Evolutionary conservation across 768 basidiomycete species (phyloP).

Genomic region (Leucogyrophana mollusca): DNA sequence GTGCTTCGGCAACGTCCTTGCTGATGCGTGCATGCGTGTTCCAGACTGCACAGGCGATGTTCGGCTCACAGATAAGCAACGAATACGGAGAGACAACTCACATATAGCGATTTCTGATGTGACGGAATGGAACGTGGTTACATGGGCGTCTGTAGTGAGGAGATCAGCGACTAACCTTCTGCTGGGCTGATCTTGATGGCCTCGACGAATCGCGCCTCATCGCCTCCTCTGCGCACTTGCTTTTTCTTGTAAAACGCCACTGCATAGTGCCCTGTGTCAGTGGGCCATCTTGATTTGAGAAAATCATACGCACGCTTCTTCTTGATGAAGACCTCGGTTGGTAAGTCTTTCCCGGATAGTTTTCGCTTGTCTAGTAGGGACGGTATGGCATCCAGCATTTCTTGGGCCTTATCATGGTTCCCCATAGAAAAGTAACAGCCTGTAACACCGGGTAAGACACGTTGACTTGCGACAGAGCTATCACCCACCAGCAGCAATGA

Average conservation of each 20-base stretch:
- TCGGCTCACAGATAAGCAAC: not conserved
- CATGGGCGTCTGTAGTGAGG: too few species aligned
- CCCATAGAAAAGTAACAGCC: conserved; percentile 65
- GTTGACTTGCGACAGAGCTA: not conserved
- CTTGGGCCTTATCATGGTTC: conserved; percentile 56
- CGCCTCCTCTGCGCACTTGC: conserved; percentile 52
- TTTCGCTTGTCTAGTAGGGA: conserved; percentile 57
- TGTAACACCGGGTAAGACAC: conserved; percentile 10
- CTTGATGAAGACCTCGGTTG: conserved; percentile 75
- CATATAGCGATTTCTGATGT: conserved; percentile 66
- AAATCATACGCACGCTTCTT: conserved; percentile 56
- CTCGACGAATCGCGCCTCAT: conserved; percentile 48
- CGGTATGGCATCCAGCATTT: conserved; percentile 62
- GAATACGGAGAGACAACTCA: conserved; percentile 32
- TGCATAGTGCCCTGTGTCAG: conserved; percentile 22
- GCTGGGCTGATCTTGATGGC: conserved; percentile 66
- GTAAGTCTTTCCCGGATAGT: conserved; percentile 64
- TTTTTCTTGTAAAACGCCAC: conserved; percentile 78
- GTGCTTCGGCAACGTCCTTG: conserved; percentile 49
- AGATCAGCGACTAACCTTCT: conserved; percentile 60
- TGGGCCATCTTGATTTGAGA: conserved; percentile 1
- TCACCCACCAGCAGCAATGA: conserved; percentile 61
- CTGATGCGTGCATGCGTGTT: conserved; percentile 69
- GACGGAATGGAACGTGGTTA: too few species aligned
- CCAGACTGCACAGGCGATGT: conserved; percentile 55